Evolutionary conservation across 164 flowering plant genomes (phyloP).

Genomic region (Nelumbo lutea): DNA sequence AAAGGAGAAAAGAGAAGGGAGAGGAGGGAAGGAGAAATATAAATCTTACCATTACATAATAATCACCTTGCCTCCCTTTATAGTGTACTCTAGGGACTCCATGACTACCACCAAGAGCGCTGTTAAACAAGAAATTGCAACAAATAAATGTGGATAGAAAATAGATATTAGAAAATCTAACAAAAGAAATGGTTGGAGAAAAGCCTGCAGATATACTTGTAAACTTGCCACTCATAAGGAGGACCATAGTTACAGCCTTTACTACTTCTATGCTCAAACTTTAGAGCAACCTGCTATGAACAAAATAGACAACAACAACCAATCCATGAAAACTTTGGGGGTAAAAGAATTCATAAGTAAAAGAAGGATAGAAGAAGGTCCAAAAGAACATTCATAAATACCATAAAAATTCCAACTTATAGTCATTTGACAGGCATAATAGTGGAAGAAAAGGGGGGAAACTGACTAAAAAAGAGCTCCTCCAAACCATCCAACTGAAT

Average conservation of each 20-base stretch:
- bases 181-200: not conserved
- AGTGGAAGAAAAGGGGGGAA: too few species aligned
- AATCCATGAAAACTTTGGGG: not conserved
- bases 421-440: too few species aligned
- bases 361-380: not conserved
- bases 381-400: too few species aligned
- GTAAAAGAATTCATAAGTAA: not conserved
- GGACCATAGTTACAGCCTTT: conserved; percentile 93
- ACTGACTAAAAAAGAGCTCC: too few species aligned
- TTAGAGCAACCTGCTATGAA: conserved; percentile 65
- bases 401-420: too few species aligned
- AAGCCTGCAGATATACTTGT: conserved; percentile 45
- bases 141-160: not conserved
- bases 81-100: conserved; percentile 87
- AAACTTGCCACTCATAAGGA: conserved; percentile 95
- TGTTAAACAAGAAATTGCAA: conserved; percentile 15
- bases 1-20: too few species aligned
- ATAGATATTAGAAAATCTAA: not conserved
- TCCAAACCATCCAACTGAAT: too few species aligned
- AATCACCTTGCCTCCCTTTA: conserved; percentile 88
- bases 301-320: conserved; percentile 3
- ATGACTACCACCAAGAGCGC: conserved; percentile 81
- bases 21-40: not conserved
- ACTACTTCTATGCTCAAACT: conserved; percentile 87
- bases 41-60: conserved; percentile 70